Evolutionary conservation across 2,329 filamentous ascomycete genomes (phyloP), one percentile per base, ranked within the genome.

Genomic region (Penicillium vulpinum): DNA sequence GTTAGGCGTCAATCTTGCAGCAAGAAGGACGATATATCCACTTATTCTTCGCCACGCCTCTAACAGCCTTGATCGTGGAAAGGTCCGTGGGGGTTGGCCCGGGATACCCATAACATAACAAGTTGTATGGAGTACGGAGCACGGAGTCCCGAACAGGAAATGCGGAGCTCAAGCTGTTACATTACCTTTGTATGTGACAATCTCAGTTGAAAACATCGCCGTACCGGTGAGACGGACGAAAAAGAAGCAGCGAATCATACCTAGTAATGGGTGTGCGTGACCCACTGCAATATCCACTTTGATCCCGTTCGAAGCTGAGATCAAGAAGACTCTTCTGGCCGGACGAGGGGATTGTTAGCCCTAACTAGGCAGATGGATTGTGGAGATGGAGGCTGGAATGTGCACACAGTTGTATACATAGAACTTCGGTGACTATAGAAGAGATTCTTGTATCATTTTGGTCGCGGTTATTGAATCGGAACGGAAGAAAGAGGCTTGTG

Each of bases 151-250:
- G 22, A 52, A 35, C 7, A 41, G 48, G 54, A 24, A 56, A 46
- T 46, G 41, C 48, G 54, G 54, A 56, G 48, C 26, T 13, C 2
- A n/a, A 28, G 16, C 22, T 41, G 35, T 56, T 35, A 56, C 16
- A 35, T n/a, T n/a, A n/a, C n/a, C n/a, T n/a, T n/a, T n/a, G n/a
- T 7, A 6, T 5, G 29, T 51, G n/a, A 51, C 11, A 24, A 21
- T 6, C 21, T 47, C 15, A 52, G 29, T 47, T 28, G 13, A 31
- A 58, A 58, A 48, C 18, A 50, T 24, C 54, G 47, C 47, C 41
- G 50, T 59, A 63, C 63, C 58, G 57, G 64, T 62, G 61, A 62
- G 57, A 49, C 33, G 26, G 8, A 11, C 8, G 49, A 31, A 49
- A 48, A 48, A 43, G 38, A 4, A 16, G 7, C 10, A 39, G 36